Conservation (phyloP, 2,329 filamentous ascomycete species). For the Balansia obtecta region DNA sequence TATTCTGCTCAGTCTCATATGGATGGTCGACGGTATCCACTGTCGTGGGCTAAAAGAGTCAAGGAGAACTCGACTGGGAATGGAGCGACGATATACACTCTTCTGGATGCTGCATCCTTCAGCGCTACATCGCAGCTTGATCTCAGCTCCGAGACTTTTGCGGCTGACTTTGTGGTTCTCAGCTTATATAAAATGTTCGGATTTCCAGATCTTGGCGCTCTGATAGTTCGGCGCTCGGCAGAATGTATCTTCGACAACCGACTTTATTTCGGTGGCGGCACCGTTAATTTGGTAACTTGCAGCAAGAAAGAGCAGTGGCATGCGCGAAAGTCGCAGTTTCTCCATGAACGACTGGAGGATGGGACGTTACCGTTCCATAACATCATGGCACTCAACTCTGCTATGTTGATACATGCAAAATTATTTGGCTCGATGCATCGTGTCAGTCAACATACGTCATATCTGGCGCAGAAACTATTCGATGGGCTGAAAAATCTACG, state of each 20-base stretch:
- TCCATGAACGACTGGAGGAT: conserved; percentile 81
- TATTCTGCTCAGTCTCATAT: conserved; percentile 91
- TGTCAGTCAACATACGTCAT: conserved; percentile 59
- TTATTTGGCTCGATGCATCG: conserved; percentile 61
- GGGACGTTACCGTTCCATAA: conserved; percentile 84
- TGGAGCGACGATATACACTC: conserved; percentile 39
- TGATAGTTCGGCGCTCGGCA: conserved; percentile 67
- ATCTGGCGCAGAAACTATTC: conserved; percentile 47
- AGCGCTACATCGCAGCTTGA: conserved; percentile 68
- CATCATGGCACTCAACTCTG: conserved; percentile 70
- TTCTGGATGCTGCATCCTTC: conserved; percentile 76
- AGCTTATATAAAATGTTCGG: conserved; percentile 99
- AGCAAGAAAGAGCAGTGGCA: conserved; percentile 68
- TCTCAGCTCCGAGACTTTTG: conserved; percentile 43
- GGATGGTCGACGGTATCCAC: conserved; percentile 65
- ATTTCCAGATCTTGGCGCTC: conserved; percentile 77
- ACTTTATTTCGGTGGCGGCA: conserved; percentile 86
- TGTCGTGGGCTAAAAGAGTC: conserved; percentile 50
- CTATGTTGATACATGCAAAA: conserved; percentile 53
- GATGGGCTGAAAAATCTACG: conserved; percentile 43
- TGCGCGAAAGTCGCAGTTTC: conserved; percentile 53
- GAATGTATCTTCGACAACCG: conserved; percentile 51
- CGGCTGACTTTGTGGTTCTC: conserved; percentile 75
- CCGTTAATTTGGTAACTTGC: conserved; percentile 78
- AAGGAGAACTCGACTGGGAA: conserved; percentile 17